Base-by-base conservation (phyloP, 371 early-diverging fungal genomes). In the Blastocladiella emersonii region DNA sequence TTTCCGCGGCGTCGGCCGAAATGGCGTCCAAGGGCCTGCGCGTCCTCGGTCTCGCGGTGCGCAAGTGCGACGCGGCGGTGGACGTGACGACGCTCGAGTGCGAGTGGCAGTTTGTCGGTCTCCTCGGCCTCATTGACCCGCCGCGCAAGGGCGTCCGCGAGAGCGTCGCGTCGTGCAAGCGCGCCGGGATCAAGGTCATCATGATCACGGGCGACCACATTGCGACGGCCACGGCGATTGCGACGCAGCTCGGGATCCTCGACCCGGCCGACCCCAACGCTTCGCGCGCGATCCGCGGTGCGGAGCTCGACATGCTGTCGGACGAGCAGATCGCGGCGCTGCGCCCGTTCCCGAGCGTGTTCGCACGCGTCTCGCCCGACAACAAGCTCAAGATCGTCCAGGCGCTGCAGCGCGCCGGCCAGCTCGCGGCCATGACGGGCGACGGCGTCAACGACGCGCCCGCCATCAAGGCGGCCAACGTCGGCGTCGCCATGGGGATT, bases 191-290 rank as follows among this genome's bases (percentile, higher is more conserved):
- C 72, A 83, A 84, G 34, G 95, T 96, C 34, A 85, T 90, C 66
- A 95, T 96, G 93, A 78, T 95, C 34, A 96, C 96, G 0, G 96
- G 96, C 55, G 95, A 97, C 68, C 95, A 95, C 67, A 82, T 88
- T 5, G 84, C 86, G 30, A 97, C 95, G 0, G 97, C 97, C 1
- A 78, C 89, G 0, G 93, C 98, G 1, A 93, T 97, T 72, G 95
- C 95, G 19, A 81, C 84, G 55, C 85, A 95, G 67, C 85, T 95
- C 3, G 91, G 87, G 21, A 93, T 98, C 64, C 69, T 95, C 43
- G 74, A 77, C 56, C 68, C 68, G 6, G 30, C 62, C 0, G 59
- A 66, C 17, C 59, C 69, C 0, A 12, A 34, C 21, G 21, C 13
- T 8, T 15, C 7, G 15, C 59, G 59, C 43, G 59, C 59, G 19